These are phyloP conservation scores for Plicaturopsis crispa DNA, from an alignment of 768 basidiomycete genomes.

Conservation along the genomic window DNA sequence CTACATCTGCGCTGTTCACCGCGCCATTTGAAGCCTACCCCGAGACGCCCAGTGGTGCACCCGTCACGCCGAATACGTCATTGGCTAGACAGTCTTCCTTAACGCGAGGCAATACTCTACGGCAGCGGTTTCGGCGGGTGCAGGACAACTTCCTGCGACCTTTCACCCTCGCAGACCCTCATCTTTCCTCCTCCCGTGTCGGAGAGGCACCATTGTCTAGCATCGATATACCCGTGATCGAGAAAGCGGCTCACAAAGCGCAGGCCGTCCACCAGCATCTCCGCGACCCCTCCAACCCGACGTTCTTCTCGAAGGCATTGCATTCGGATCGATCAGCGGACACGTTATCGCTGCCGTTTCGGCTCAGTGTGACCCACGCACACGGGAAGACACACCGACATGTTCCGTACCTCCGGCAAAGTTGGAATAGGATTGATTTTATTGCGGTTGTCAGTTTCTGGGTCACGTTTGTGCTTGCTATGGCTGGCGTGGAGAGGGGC, in stretches of 20 bases:
- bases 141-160: constrained; percentile 44
- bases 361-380: constrained; percentile 46
- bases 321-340: constrained; percentile 24
- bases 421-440: constrained; percentile 88
- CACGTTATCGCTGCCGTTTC: constrained; percentile 51
- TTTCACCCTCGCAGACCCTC: constrained; percentile 30
- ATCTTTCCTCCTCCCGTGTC: constrained; percentile 9
- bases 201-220: constrained; percentile 4
- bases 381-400: constrained; percentile 54
- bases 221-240: constrained; percentile 19
- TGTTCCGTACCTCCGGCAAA: constrained; percentile 86
- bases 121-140: constrained; percentile 35
- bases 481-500: constrained; percentile 60
- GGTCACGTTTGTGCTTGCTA: constrained; percentile 70
- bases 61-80: constrained; percentile 15
- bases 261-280: constrained; percentile 30
- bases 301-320: constrained; percentile 43
- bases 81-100: constrained; percentile 26
- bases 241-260: constrained; percentile 23
- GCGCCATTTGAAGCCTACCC: constrained; percentile 17
- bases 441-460: constrained; percentile 84
- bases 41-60: constrained; percentile 15
- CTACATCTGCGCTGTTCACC: constrained; percentile 40
- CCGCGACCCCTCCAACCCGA: constrained; percentile 38
- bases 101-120: constrained; percentile 36